Percentiles rank a stretch among this genome's conserved stretches.
These are phyloP conservation scores for Yamadazyma kanchanaburiensis DNA, from an alignment of 1,139 yeast genomes.

Conservation along the genomic window DNA sequence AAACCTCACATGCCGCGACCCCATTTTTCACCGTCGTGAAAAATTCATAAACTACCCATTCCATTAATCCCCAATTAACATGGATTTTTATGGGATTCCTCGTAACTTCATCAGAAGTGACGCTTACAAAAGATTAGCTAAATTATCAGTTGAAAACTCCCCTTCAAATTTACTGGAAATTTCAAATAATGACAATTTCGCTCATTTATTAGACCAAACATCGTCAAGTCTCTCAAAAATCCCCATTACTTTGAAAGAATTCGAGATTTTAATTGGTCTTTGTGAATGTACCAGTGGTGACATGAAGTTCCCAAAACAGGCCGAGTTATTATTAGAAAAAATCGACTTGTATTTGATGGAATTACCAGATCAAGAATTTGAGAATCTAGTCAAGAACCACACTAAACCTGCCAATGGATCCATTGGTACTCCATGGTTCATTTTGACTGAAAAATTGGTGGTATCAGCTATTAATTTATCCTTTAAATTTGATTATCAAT, in stretches of 20 bases:
- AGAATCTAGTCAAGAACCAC: conserved; percentile 17
- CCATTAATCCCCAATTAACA: no score
- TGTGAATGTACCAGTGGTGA: conserved; percentile 50
- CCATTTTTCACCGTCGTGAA: no score
- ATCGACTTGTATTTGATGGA: conserved; percentile 59
- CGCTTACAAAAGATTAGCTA: conserved; percentile 51
- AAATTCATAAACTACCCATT: no score
- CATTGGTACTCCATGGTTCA: conserved; percentile 42
- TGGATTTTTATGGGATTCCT: conserved; percentile 40
- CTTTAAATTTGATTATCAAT: conserved; percentile 23
- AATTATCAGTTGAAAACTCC: conserved; percentile 22
- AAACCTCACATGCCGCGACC: no score
- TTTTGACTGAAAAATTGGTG: conserved; percentile 33
- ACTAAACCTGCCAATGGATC: no score
- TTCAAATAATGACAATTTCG: conserved; percentile 20
- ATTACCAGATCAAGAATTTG: conserved; percentile 49
- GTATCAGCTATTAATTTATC: conserved; percentile 37
- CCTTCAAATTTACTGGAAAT: conserved; percentile 16
- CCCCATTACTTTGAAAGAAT: conserved; percentile 54
- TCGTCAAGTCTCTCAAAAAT: conserved; percentile 21
- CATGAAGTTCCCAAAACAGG: conserved; percentile 42
- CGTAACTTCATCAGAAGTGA: conserved; percentile 53
- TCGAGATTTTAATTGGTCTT: conserved; percentile 69
- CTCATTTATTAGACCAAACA: conserved; percentile 21
- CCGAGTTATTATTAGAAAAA: conserved; percentile 48